Conservation (phyloP, 140 eudicot genomes). For the Flaveria floridana region DNA sequence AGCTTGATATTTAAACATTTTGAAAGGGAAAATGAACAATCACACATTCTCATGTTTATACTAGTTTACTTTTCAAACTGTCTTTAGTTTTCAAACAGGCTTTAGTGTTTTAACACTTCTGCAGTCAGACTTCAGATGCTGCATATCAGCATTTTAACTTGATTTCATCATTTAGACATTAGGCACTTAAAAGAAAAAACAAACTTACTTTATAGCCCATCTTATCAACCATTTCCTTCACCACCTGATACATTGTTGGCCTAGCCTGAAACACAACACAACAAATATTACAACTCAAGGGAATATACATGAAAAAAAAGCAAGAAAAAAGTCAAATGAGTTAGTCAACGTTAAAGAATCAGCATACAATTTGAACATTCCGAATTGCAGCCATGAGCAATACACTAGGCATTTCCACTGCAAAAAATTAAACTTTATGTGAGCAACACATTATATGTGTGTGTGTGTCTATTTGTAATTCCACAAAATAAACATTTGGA, state of each 20-base stretch:
- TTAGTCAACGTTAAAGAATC: slow-evolving; percentile 10
- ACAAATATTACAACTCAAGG: background rate
- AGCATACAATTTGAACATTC: slow-evolving; percentile 79
- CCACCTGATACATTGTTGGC: slow-evolving; percentile 88
- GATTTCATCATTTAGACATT: background rate
- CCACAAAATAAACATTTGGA: background rate
- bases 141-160: background rate
- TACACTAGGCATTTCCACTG: slow-evolving; percentile 94
- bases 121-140: background rate
- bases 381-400: slow-evolving; percentile 78
- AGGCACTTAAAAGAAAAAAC: background rate
- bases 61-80: background rate
- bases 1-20: background rate
- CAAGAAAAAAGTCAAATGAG: slow-evolving; percentile 13
- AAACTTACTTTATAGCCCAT: slow-evolving; percentile 72
- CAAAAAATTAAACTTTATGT: slow-evolving; percentile 22
- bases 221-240: slow-evolving; percentile 75
- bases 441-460: background rate
- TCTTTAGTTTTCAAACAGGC: background rate
- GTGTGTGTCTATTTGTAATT: background rate
- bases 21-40: background rate
- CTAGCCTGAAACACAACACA: slow-evolving; percentile 63
- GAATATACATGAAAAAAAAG: background rate
- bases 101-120: background rate
- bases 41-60: background rate